Evolutionary conservation across 805 yeast species (phyloP).

Genomic region (Sugiyamaella valdiviana): DNA sequence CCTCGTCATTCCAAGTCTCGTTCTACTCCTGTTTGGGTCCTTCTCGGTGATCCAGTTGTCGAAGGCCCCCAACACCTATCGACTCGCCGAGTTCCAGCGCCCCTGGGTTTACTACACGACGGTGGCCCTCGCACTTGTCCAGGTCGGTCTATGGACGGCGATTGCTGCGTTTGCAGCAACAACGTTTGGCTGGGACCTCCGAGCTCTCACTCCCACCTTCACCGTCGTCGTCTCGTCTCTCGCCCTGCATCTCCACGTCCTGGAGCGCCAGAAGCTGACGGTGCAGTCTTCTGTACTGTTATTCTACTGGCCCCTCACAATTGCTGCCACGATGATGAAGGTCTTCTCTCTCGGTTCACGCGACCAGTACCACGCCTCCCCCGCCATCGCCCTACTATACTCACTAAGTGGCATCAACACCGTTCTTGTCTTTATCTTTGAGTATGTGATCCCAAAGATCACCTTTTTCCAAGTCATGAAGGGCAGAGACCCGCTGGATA

Average conservation of each 20-base stretch:
- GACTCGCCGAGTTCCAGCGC: not conserved
- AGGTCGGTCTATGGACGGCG: conserved; percentile 4
- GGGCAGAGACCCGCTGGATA: conserved; percentile 1
- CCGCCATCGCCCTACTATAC: conserved; percentile 5
- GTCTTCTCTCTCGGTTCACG: conserved; percentile 7
- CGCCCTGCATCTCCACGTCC: conserved; percentile 12
- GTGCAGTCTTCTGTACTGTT: conserved; percentile 17
- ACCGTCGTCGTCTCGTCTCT: conserved; percentile 4
- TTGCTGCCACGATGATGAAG: conserved; percentile 14
- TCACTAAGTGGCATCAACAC: conserved; percentile 2
- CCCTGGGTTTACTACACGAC: not conserved
- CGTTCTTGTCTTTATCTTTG: conserved; percentile 8
- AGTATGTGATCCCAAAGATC: conserved; percentile 9
- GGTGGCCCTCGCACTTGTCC: conserved; percentile 4
- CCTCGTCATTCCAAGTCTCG: conserved; percentile 10
- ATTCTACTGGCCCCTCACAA: conserved; percentile 14
- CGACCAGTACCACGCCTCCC: conserved; percentile 3
- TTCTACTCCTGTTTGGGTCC: conserved; percentile 10
- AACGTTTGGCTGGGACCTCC: conserved; percentile 7
- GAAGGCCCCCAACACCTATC: not conserved
- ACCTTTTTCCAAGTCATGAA: not conserved
- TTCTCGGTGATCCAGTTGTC: not conserved
- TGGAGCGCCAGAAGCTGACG: conserved; percentile 11
- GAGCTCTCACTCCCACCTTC: conserved; percentile 9
- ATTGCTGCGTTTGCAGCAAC: not conserved